A percentile compares a stretch with the other conserved stretches of the same genome.
These are phyloP conservation scores for Petasospora fabianii DNA, from an alignment of 1,139 yeast species.

Conservation along the genomic window DNA sequence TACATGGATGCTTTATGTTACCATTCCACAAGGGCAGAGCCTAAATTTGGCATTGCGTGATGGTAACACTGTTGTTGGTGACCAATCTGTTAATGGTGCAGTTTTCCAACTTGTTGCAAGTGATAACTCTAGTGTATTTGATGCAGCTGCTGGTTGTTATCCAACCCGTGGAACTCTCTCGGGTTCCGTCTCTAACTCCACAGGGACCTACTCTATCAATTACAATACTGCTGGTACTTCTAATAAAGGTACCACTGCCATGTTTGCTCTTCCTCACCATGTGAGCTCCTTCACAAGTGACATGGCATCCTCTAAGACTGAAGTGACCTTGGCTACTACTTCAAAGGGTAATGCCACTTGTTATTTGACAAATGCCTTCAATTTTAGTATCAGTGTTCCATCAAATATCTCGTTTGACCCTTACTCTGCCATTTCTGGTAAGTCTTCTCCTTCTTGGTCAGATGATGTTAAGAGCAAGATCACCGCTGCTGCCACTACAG, in stretches of 20 bases:
- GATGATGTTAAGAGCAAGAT: slow-evolving; percentile 39
- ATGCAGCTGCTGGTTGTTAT: slow-evolving; percentile 51
- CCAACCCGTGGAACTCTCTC: slow-evolving; percentile 33
- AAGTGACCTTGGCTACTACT: slow-evolving; percentile 54
- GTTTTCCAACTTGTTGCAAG: slow-evolving; percentile 39
- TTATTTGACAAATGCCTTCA: slow-evolving; percentile 45
- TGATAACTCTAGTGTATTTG: slow-evolving; percentile 39
- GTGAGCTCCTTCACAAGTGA: slow-evolving; percentile 40
- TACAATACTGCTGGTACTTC: slow-evolving; percentile 37
- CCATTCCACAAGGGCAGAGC: slow-evolving; percentile 34
- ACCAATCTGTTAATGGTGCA: slow-evolving; percentile 33
- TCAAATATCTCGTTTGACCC: slow-evolving; percentile 52
- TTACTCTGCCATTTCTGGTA: slow-evolving; percentile 45
- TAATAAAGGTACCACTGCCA: slow-evolving; percentile 35
- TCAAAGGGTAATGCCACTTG: slow-evolving; percentile 67
- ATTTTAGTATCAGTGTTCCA: slow-evolving; percentile 48
- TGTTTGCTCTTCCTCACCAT: slow-evolving; percentile 68
- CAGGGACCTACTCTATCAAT: slow-evolving; percentile 35
- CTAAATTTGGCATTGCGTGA: slow-evolving; percentile 42
- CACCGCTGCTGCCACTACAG: slow-evolving; percentile 45
- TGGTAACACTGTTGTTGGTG: slow-evolving; percentile 50
- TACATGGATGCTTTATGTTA: slow-evolving; percentile 47
- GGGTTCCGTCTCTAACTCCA: slow-evolving; percentile 25
- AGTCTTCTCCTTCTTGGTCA: slow-evolving; percentile 34
- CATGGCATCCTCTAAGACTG: slow-evolving; percentile 28